Evolutionary conservation across 2,329 filamentous ascomycete species (phyloP), one percentile per base, ranked within the genome.

Genomic region (Pseudogymnoascus sp.): DNA sequence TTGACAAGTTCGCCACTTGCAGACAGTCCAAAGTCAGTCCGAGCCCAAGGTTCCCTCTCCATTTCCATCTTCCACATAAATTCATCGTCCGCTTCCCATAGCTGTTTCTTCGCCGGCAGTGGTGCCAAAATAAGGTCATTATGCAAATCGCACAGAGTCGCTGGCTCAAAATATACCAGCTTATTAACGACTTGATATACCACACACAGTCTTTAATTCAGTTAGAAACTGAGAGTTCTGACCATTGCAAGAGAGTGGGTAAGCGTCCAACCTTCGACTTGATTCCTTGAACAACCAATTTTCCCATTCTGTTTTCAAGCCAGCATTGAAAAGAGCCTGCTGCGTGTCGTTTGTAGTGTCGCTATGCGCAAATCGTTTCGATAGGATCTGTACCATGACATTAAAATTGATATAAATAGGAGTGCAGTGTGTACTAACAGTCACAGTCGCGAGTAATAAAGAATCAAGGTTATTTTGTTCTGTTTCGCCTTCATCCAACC

Each of bases 211-310:
- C 77, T 78, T 61, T 62, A 31, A 44, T 39, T 35, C 15, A 25
- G 51, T 68, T 63, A 71, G 61, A 62, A 60, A 64, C 13, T 59
- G 17, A 42, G 31, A 5, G 10, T 36, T 62, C 4, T 12, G 6
- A 17, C 51, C 7, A 55, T 62, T 59, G 25, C n/a, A 59, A 15
- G 63, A 44, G 31, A 35, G 29, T 62, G 17, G 61, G 59, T 58
- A 63, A 48, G 62, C 51, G 51, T 55, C 67, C 61, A 5, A 74
- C 74, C 75, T 71, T 65, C 72, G 69, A 62, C 69, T 69, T 25
- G 75, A 78, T 71, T 78, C 76, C 41, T 74, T 69, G 51, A 73
- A 76, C 9, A 79, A 67, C 76, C 76, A 78, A 33, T 76, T 70
- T 66, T 73, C 70, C 75, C 76, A 77, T 59, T 62, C 68, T 29